Base-by-base conservation (phyloP, 2,329 filamentous ascomycete genomes). In the Diplodia mutila region DNA sequence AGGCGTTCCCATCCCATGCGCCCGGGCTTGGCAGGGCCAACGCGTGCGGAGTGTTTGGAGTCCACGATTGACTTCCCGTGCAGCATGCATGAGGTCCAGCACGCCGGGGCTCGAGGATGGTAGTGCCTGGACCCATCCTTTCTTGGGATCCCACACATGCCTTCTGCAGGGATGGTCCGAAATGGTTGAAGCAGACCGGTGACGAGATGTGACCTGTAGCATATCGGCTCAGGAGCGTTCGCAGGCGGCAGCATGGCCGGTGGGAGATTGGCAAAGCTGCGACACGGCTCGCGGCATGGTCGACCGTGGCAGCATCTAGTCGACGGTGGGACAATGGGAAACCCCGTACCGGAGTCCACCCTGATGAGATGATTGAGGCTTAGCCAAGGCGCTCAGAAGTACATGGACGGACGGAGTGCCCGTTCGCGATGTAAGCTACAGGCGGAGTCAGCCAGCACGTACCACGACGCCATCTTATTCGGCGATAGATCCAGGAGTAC, bases 201-300 rank as follows among this genome's bases (percentile, higher is more conserved):
- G 23, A 46, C 61, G 23, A 16, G 51, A 65, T 65, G 37, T 54
- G 61, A 65, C 48, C 49, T 65, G 61, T 65, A 53, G 48, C 61
- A 65, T 42, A 21, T 21, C 61, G 61, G 61, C 61, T 65, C 12
- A 65, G 34, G 9, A 37, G 25, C 34, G 49, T 32, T 42, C 53
- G 25, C 61, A 63, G 57, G 57, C 57, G 57, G 57, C 57, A 61
- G 57, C 57, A 52, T 49, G 61, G 61, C 61, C 61, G 61, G 61
- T 65, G 61, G 46, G 51, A 46, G 61, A 65, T 54, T 65, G 32
- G 61, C 61, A 61, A 18, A 42, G 61, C 61, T 53, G 61, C 49
- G 52, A 65, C 61, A 65, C 51, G 29, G 49, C 42, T 54, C 14
- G 61, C 61, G 23, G 61, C 61, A 52, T 52, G 29, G 59, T 46